Percentiles rank a stretch among this genome's conserved stretches.
phyloP scores from a whole-genome alignment of 2,329 filamentous ascomycete genomes.

The Fusarium ambrosium region DNA sequence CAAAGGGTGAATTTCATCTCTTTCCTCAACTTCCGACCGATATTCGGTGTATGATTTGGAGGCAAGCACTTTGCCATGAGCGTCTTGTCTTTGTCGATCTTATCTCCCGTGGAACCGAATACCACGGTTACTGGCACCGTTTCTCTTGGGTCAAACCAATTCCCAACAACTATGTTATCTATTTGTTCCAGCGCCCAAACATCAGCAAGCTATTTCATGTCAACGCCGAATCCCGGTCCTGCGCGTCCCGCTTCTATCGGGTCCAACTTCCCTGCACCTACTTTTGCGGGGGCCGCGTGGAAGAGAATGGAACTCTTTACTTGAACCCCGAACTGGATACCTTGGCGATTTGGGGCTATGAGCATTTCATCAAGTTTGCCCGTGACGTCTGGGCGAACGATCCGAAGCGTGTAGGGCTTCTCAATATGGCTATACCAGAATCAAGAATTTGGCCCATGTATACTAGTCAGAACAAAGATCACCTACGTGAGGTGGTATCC shows the following conservation, averaged over 20 bases:
- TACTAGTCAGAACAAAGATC: neutral
- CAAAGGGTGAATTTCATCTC: neutral
- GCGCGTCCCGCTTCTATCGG: neutral
- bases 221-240: neutral
- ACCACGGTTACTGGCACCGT: no score
- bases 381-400: neutral
- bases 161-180: neutral
- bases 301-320: neutral
- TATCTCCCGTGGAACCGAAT: no score
- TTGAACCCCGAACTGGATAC: neutral
- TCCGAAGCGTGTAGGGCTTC: neutral
- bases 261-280: neutral
- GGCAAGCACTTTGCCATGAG: neutral
- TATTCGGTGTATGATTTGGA: fast-evolving
- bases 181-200: fast-evolving
- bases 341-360: neutral
- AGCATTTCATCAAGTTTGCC: neutral
- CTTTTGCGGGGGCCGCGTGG: neutral
- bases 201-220: neutral
- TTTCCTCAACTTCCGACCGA: neutral
- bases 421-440: neutral
- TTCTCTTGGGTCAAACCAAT: neutral
- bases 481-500: neutral
- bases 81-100: neutral
- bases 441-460: neutral